phyloP scores from a whole-genome alignment of 2,329 filamentous ascomycete genomes.

The Pyrenochaeta sp. region DNA sequence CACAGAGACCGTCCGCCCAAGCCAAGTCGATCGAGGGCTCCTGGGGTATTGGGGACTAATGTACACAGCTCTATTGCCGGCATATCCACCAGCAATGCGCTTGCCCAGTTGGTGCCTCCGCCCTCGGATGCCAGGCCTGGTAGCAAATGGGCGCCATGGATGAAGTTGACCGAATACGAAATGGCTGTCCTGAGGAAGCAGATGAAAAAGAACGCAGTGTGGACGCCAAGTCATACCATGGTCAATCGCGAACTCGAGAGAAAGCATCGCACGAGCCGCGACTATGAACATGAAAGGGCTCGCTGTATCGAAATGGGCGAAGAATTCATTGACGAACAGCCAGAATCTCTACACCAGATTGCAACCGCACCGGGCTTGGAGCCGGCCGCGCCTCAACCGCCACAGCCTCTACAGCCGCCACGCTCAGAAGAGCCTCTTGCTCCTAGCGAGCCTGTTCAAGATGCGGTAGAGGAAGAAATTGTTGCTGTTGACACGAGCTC shows the following conservation, averaged over 20 bases:
- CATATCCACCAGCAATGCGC: constrained; percentile 68
- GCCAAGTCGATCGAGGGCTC: constrained; percentile 47
- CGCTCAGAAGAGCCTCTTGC: constrained; percentile 15
- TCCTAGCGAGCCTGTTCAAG: constrained; percentile 17
- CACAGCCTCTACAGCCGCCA: no score
- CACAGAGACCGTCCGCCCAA: constrained; percentile 51
- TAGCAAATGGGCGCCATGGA: constrained; percentile 68
- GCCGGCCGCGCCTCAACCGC: constrained; percentile 17
- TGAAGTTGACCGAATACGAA: constrained; percentile 70
- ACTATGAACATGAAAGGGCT: constrained; percentile 64
- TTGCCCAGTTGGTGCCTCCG: constrained; percentile 65
- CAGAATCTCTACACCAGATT: constrained; percentile 32
- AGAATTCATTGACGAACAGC: constrained; percentile 67
- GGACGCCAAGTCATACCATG: constrained; percentile 87
- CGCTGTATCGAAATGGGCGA: constrained; percentile 67
- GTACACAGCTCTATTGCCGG: constrained; percentile 62
- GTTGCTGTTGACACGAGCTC: constrained; percentile 75
- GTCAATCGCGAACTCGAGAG: constrained; percentile 78
- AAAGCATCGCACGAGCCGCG: constrained; percentile 64
- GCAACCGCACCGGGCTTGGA: constrained; percentile 27
- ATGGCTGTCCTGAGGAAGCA: constrained; percentile 78
- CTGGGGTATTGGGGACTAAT: constrained; percentile 60
- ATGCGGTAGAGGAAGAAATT: constrained; percentile 62
- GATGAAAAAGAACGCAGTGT: constrained; percentile 92
- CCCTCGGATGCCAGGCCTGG: constrained; percentile 66